phyloP scores from a whole-genome alignment of 345 rosid species.

The Mercurialis annua region DNA sequence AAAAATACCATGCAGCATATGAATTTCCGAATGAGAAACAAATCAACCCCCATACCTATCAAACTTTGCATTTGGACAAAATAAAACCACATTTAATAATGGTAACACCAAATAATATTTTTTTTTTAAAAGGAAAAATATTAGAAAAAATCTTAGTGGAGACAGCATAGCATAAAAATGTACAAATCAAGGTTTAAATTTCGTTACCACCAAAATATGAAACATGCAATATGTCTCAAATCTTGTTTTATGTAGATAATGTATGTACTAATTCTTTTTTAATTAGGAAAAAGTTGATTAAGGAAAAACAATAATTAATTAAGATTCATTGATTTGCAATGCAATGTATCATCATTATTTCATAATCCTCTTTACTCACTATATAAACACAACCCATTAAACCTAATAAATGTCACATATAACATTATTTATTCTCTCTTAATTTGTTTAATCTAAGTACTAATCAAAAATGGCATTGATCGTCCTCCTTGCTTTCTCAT shows the following conservation, averaged over 20 bases:
- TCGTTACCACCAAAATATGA: conserved; percentile 8
- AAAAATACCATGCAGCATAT: no score
- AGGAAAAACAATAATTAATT: neutral
- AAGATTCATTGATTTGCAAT: neutral
- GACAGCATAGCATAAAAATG: neutral
- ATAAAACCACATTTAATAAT: no score
- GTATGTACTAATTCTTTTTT: neutral
- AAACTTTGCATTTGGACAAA: no score
- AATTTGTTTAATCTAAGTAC: neutral
- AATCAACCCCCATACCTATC: no score
- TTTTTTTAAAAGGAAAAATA: no score
- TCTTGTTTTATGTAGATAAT: neutral
- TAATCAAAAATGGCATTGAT: conserved; percentile 10
- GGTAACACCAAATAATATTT: no score
- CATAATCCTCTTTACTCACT: neutral
- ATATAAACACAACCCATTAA: neutral
- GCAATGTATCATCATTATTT: neutral
- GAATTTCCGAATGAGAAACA: no score
- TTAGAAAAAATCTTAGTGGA: neutral
- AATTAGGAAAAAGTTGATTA: neutral
- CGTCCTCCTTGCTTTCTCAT: conserved; percentile 22
- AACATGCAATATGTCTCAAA: neutral
- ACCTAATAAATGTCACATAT: neutral
- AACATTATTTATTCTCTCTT: neutral
- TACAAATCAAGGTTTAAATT: neutral